Conservation (phyloP, 345 rosid genomes). For the Populus euphratica region DNA sequence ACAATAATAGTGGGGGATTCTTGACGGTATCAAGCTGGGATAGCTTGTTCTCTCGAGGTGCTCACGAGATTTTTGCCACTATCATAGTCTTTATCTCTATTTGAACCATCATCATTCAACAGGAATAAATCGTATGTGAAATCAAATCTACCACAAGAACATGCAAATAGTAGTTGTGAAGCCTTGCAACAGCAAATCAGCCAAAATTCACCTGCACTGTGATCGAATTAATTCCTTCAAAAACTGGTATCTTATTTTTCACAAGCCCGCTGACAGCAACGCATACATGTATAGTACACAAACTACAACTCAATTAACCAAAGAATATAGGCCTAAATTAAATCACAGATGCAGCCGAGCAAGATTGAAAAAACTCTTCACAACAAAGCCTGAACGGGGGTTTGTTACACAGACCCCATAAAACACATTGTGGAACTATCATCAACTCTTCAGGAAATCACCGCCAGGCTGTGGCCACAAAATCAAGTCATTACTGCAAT, state of each 20-base stretch:
- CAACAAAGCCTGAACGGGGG: slow-evolving; percentile 2
- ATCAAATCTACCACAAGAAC: neutral
- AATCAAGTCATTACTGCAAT: neutral
- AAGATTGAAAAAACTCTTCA: neutral
- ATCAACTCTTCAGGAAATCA: slow-evolving; percentile 1
- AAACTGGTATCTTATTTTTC: neutral
- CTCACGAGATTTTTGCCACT: neutral
- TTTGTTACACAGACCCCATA: neutral
- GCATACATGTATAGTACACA: neutral
- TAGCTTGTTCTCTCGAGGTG: neutral
- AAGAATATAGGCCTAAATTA: slow-evolving; percentile 6
- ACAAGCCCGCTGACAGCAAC: slow-evolving; percentile 1
- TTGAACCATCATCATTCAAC: neutral
- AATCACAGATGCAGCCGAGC: slow-evolving; percentile 11
- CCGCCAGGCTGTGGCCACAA: neutral
- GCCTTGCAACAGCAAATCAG: neutral
- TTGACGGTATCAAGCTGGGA: too few species aligned
- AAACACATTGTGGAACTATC: neutral
- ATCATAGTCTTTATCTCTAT: neutral
- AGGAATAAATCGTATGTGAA: neutral
- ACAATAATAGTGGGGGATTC: too few species aligned
- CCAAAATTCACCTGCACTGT: neutral
- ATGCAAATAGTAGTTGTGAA: neutral
- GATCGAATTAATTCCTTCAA: neutral
- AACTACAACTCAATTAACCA: slow-evolving; percentile 7